Evolutionary conservation across 352 stramenopile species (phyloP).

Genomic region (Phytophthora tentaculata): DNA sequence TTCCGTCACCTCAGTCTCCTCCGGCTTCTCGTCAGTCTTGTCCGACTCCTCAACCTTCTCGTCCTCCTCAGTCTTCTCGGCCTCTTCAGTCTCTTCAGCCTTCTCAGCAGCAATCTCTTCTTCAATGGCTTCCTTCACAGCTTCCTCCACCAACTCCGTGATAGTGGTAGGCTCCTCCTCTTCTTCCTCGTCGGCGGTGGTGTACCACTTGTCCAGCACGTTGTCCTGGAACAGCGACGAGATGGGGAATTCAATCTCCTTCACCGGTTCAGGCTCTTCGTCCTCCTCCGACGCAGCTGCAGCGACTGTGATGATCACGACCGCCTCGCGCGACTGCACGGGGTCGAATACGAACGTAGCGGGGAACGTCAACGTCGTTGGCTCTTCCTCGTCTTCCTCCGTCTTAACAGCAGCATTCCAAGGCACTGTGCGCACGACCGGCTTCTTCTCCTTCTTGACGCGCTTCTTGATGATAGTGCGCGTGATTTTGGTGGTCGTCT

Average conservation of each 20-base stretch:
- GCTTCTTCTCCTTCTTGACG: constrained; percentile 60
- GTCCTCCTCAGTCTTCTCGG: constrained; percentile 23
- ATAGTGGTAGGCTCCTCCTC: constrained; percentile 45
- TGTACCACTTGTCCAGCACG: constrained; percentile 75
- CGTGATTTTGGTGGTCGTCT: constrained; percentile 68
- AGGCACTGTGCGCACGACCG: constrained; percentile 46
- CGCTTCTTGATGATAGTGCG: constrained; percentile 61
- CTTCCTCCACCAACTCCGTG: constrained; percentile 38
- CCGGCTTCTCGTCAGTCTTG: constrained; percentile 14
- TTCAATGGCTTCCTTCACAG: constrained; percentile 22
- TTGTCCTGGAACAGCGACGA: constrained; percentile 73
- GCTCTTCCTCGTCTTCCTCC: constrained; percentile 14
- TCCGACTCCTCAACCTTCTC: constrained; percentile 15
- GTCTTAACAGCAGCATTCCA: constrained; percentile 34
- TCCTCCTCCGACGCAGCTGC: constrained; percentile 47
- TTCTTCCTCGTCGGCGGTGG: constrained; percentile 53
- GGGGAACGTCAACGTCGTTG: constrained; percentile 47
- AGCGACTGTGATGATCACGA: constrained; percentile 75
- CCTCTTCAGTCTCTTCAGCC: constrained; percentile 20
- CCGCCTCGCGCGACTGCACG: constrained; percentile 81
- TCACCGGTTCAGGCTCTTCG: constrained; percentile 60
- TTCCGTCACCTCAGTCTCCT: constrained; percentile 21
- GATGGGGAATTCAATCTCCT: constrained; percentile 82
- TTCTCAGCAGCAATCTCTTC: constrained; percentile 25
- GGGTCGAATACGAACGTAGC: constrained; percentile 83